Conservation (phyloP, 2,329 filamentous ascomycete species). For the Venturia nashicola region DNA sequence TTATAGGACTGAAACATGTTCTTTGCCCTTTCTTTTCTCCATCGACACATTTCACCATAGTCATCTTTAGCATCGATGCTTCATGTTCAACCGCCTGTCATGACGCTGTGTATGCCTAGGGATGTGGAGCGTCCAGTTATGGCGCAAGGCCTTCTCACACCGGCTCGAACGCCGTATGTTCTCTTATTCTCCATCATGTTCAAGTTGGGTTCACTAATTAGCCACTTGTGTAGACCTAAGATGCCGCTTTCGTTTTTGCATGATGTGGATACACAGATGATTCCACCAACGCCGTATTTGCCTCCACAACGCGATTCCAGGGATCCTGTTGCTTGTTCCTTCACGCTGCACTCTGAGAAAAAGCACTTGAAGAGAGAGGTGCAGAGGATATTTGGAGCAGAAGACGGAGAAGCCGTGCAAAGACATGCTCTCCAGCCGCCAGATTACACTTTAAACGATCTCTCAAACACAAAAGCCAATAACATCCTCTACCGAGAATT, state of each 20-base stretch:
- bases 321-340: not conserved
- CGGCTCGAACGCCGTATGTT: not conserved
- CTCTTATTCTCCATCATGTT: too few relatives aligned
- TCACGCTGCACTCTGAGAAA: not conserved
- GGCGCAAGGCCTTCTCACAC: not conserved
- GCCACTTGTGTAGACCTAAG: not conserved
- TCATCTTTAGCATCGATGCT: not conserved
- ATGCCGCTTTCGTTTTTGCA: not conserved
- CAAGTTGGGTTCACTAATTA: not conserved
- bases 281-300: not conserved
- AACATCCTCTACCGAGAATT: not conserved
- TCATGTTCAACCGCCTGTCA: not conserved
- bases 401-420: not conserved
- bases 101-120: not conserved
- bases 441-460: not conserved
- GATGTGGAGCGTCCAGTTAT: not conserved
- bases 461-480: not conserved
- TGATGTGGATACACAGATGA: not conserved
- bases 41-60: not conserved
- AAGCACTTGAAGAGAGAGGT: not conserved
- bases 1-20: not conserved
- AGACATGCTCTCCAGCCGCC: not conserved
- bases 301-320: not conserved
- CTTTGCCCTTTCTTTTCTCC: not conserved
- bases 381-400: not conserved